Base-by-base conservation (phyloP, 139 green algal genomes). In the Haematococcus lacustris region DNA sequence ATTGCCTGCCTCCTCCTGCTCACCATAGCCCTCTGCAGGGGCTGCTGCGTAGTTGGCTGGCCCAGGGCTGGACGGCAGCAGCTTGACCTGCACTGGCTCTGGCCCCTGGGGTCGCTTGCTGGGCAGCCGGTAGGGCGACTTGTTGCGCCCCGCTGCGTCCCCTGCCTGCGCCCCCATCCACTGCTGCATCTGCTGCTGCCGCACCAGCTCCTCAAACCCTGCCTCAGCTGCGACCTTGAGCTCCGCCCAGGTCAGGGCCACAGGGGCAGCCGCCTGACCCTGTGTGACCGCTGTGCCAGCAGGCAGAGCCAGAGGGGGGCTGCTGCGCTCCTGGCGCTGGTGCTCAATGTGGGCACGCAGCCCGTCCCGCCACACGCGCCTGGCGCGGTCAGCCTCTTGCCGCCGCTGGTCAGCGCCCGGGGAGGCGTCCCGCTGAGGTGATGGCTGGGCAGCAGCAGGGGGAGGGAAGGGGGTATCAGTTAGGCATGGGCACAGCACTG, bases 181-280 rank as follows among this genome's bases (percentile, higher is more conserved):
- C 61, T 72, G 57, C 51, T 76, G n/a, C 39, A 65, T n/a, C 68
- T 80, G 74, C 75, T 81, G 68, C 72, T 81, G 75, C 47, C 61
- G 51, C 47, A 88, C 50, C 60, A 88, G 76, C 76, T 85, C 78
- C 39, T 88, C 83, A 80, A 89, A 89, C 4, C 83, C 83, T 32
- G 71, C 78, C 76, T 86, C 80, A 21, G 83, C 83, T 40, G 83
- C 83, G 38, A 86, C 35, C 38, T 81, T 82, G 35, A 89, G 76
- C 72, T 89, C 71, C 23, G 84, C 71, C 83, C 83, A 89, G 0
- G 80, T 85, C 47, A 89, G 68, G 0, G 76, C 66, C 38, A n/a
- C n/a, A n/a, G n/a, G n/a, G n/a, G n/a, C n/a, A n/a, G n/a, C n/a
- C n/a, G n/a, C n/a, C n/a, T n/a, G n/a, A n/a, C n/a, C n/a, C n/a